Base-by-base conservation (phyloP, 139 green algal species). In the Edaphochlamys debaryana region DNA sequence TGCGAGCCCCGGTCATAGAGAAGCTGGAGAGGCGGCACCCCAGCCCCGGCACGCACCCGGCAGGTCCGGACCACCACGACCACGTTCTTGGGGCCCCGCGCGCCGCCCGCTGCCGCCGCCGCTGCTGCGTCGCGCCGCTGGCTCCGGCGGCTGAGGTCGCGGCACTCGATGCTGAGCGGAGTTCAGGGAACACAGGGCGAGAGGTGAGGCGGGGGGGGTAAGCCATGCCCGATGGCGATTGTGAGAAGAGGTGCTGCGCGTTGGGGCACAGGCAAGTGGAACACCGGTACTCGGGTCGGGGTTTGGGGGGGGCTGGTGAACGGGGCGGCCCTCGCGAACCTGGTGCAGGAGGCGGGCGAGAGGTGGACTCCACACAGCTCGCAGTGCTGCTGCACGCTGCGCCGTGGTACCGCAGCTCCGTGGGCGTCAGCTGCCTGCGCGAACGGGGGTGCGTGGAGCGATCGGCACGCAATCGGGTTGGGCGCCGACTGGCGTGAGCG, bases 311-410 rank as follows among this genome's bases (percentile, higher is more conserved):
- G n/a, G n/a, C n/a, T n/a, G n/a, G n/a, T n/a, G n/a, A n/a, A n/a
- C n/a, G n/a, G n/a, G n/a, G n/a, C n/a, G n/a, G n/a, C n/a, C n/a
- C 37, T 2, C 8, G 36, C 69, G 11, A 25, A 84, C 78, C 66
- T 77, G 66, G 64, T 17, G 29, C 66, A 77, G 27, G 66, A 69
- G 29, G 45, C 34, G 29, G 66, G 48, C 36, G 58, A 77, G 8
- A 84, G 67, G 50, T 67, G 73, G 27, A 75, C 66, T 29, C 78
- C 78, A 25, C 78, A 84, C 4, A 34, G 36, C 66, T 75, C 64
- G 52, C 78, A 84, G 37, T 84, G 78, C 45, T 77, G 66, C 27
- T 69, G 25, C 30, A 66, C 78, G 4, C 5, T 56, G 3, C 66
- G 66, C 3, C 66, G 45, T 5, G 78, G 22, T 0, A 84, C 78